phyloP scores from a whole-genome alignment of 164 flowering plant genomes.

The Houttuynia cordata region DNA sequence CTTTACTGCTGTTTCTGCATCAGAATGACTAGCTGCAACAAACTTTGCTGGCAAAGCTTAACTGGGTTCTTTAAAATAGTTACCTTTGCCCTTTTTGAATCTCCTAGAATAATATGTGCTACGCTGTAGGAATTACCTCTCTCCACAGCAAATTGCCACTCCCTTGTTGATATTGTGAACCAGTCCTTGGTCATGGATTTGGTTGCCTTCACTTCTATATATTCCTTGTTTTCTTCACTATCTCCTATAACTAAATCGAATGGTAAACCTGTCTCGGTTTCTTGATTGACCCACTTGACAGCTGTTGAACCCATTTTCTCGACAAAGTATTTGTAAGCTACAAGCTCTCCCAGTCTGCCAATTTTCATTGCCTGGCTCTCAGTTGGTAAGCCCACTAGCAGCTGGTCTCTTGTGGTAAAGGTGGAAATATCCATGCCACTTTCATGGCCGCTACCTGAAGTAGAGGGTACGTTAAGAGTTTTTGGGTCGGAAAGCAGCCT shows the following conservation, averaged over 20 bases:
- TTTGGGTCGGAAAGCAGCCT: conserved; percentile 6
- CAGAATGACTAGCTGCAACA: conserved; percentile 48
- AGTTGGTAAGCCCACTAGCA: conserved; percentile 27
- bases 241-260: conserved; percentile 54
- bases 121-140: conserved; percentile 72
- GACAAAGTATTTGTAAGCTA: conserved; percentile 55
- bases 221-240: conserved; percentile 30
- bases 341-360: conserved; percentile 64
- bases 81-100: conserved; percentile 32
- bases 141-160: conserved; percentile 78
- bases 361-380: conserved; percentile 34
- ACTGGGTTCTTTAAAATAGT: conserved; percentile 54
- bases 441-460: conserved; percentile 10
- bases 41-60: conserved; percentile 40
- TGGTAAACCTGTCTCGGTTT: conserved; percentile 67
- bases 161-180: conserved; percentile 60
- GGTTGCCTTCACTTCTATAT: conserved; percentile 89
- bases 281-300: conserved; percentile 75
- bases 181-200: conserved; percentile 58
- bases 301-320: conserved; percentile 19
- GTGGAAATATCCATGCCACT: conserved; percentile 6
- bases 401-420: conserved; percentile 27
- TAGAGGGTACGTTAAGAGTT: conserved; percentile 10
- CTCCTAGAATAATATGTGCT: conserved; percentile 45
- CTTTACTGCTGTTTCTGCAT: conserved; percentile 28